Conservation (phyloP, 441 rosid genomes). For the Breynia disticha region DNA sequence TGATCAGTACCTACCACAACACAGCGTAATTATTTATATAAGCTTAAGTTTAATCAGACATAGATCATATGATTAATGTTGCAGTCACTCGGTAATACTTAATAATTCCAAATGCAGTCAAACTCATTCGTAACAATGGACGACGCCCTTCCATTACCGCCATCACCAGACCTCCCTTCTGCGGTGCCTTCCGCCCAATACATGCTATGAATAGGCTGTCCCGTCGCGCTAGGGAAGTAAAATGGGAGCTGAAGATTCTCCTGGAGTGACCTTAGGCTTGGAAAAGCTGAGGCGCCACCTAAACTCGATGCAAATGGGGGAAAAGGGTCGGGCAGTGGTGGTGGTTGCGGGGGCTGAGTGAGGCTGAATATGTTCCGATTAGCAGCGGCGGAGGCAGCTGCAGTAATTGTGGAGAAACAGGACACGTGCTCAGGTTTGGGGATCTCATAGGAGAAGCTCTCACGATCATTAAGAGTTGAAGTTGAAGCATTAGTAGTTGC, state of each 20-base stretch:
- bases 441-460: constrained; percentile 52
- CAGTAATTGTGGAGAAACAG: constrained; percentile 96
- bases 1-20: too few relatives aligned
- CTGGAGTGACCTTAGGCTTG: constrained; percentile 63
- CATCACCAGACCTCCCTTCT: constrained; percentile 15
- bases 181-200: constrained; percentile 31
- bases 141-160: constrained; percentile 25
- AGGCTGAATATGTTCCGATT: constrained; percentile 9
- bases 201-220: constrained; percentile 17
- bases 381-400: constrained; percentile 32
- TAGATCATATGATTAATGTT: too few relatives aligned
- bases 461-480: constrained; percentile 23
- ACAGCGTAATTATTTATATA: too few relatives aligned
- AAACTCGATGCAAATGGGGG: constrained; percentile 10
- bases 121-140: constrained; percentile 40
- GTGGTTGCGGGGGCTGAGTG: constrained; percentile 18
- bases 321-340: constrained; percentile 21
- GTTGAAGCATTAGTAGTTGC: constrained; percentile 10
- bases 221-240: constrained; percentile 30
- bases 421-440: constrained; percentile 84
- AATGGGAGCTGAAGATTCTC: constrained; percentile 51
- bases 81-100: constrained; percentile 9
- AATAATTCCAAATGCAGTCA: constrained; percentile 61
- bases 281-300: constrained; percentile 29
- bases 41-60: too few relatives aligned